Conservation (phyloP, 2,329 filamentous ascomycete genomes). For the Colletotrichum gigasporum region DNA sequence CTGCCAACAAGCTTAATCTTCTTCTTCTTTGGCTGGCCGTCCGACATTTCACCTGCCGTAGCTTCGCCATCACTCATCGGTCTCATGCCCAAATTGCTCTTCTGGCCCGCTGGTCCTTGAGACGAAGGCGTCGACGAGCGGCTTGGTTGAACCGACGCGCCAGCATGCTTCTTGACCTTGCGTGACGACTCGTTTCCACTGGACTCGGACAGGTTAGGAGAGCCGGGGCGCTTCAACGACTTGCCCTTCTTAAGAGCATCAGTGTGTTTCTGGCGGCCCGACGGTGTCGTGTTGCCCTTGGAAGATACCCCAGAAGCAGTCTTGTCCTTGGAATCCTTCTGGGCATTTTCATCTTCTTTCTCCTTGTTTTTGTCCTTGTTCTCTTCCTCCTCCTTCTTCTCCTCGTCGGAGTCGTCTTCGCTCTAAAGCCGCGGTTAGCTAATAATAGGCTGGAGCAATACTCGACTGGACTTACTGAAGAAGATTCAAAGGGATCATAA, state of each 20-base stretch:
- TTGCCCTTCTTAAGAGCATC: slow-evolving; percentile 65
- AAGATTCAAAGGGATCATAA: slow-evolving; percentile 49
- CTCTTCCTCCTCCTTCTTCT: slow-evolving; percentile 55
- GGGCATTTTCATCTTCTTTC: slow-evolving; percentile 68
- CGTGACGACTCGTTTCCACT: slow-evolving; percentile 90
- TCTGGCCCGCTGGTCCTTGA: slow-evolving; percentile 47
- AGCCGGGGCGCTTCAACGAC: slow-evolving; percentile 83
- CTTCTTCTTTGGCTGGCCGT: slow-evolving; percentile 59
- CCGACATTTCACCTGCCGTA: slow-evolving; percentile 74
- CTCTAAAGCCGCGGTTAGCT: slow-evolving; percentile 47
- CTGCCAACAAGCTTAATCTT: slow-evolving; percentile 63
- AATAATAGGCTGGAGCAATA: not conserved
- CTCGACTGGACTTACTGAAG: slow-evolving; percentile 39
- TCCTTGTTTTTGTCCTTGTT: slow-evolving; percentile 70
- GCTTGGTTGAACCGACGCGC: slow-evolving; percentile 58
- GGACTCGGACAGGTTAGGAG: slow-evolving; percentile 87
- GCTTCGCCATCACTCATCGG: slow-evolving; percentile 78
- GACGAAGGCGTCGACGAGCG: slow-evolving; percentile 66
- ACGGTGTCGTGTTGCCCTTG: slow-evolving; percentile 72
- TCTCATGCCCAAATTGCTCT: slow-evolving; percentile 58
- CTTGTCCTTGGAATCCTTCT: slow-evolving; percentile 65
- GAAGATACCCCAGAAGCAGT: slow-evolving; percentile 66
- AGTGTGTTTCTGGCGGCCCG: slow-evolving; percentile 56
- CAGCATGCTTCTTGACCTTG: slow-evolving; percentile 76
- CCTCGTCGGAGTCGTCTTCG: slow-evolving; percentile 55